phyloP scores from a whole-genome alignment of 495 filamentous ascomycete genomes.

The Bryoglossum gracile region DNA sequence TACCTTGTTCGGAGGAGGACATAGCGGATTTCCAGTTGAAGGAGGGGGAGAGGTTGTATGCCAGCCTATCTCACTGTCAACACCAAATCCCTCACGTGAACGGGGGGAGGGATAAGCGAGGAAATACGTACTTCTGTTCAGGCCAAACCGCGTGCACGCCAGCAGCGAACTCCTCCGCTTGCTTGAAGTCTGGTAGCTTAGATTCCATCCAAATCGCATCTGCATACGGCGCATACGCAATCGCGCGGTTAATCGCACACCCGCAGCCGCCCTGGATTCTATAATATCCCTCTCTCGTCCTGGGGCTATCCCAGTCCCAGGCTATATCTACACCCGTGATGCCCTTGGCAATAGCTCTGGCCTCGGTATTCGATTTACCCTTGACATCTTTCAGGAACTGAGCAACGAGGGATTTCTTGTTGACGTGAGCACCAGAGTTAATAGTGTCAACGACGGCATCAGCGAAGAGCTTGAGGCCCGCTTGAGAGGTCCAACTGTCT shows the following conservation, averaged over 20 bases:
- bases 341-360: constrained; percentile 72
- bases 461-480: constrained; percentile 84
- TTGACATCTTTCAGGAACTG: constrained; percentile 59
- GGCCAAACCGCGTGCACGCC: constrained; percentile 94
- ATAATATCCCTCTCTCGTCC: constrained; percentile 93
- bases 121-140: constrained; percentile 76
- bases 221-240: constrained; percentile 89
- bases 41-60: constrained; percentile 95
- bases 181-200: constrained; percentile 85
- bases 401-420: constrained; percentile 59
- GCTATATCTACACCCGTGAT: constrained; percentile 74
- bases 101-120: background rate
- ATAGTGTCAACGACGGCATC: constrained; percentile 83
- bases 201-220: constrained; percentile 99
- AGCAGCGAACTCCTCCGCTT: constrained; percentile 90
- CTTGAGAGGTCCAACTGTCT: constrained; percentile 75
- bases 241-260: constrained; percentile 83
- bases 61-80: constrained; percentile 40
- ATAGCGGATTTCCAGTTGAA: constrained; percentile 99
- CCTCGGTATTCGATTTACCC: constrained; percentile 80
- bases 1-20: constrained; percentile 87
- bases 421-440: constrained; percentile 47
- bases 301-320: constrained; percentile 89
- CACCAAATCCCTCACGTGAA: background rate
- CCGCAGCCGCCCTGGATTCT: constrained; percentile 84